Evolutionary conservation across 257 asterid species (phyloP).

Genomic region (Buddleja alternifolia): DNA sequence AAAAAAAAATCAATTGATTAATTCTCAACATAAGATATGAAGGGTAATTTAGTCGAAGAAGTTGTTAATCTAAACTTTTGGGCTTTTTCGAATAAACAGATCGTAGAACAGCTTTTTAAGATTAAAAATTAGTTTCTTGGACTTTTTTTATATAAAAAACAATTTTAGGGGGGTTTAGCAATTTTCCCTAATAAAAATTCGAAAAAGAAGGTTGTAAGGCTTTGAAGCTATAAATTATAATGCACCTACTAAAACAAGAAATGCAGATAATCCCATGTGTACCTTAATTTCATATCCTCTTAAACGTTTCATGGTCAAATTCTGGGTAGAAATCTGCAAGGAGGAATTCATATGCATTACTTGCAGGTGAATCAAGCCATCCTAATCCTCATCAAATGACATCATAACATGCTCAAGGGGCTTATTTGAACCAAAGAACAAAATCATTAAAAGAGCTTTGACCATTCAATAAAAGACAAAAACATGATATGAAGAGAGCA

Average conservation of each 20-base stretch:
- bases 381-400: background rate
- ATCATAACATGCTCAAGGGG: background rate
- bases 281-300: slow-evolving; percentile 96
- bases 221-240: background rate
- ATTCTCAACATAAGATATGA: too few relatives aligned
- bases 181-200: too few relatives aligned
- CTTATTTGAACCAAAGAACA: background rate
- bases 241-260: slow-evolving; percentile 13
- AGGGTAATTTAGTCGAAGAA: too few relatives aligned
- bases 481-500: background rate
- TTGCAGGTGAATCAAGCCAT: slow-evolving; percentile 14
- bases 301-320: slow-evolving; percentile 88
- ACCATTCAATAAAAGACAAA: background rate
- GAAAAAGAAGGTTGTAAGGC: background rate
- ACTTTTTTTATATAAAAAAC: too few relatives aligned
- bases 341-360: slow-evolving; percentile 27
- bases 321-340: slow-evolving; percentile 82
- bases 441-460: background rate
- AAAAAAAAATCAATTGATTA: too few relatives aligned
- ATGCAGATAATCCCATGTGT: slow-evolving; percentile 21
- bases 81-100: too few relatives aligned
- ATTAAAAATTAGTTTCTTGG: too few relatives aligned
- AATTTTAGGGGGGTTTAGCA: too few relatives aligned
- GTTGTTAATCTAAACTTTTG: too few relatives aligned
- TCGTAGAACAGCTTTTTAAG: too few relatives aligned